Evolutionary conservation across 1,284 basidiomycete species (phyloP), one percentile per base, ranked within the genome.

Genomic region (Coniophora puteana): DNA sequence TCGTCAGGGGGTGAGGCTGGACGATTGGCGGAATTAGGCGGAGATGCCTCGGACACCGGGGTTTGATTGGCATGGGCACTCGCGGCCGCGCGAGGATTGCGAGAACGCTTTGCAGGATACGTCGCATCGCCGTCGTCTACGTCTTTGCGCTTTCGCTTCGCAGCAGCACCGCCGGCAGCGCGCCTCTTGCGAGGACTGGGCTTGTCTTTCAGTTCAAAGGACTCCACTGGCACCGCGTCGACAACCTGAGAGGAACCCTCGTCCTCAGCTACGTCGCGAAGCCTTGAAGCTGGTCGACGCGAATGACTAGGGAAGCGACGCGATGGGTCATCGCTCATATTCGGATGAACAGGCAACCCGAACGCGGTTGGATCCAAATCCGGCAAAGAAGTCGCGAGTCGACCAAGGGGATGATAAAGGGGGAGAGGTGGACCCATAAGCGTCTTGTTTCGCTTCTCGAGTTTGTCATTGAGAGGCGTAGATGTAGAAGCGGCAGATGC

Each of bases 61-160:
- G 43, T 41, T 36, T 48, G 51, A 40, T 42, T 30, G 17, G 40
- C 43, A 14, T 44, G 30, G 24, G 49, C 34, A 18, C 48, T 41
- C 21, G 50, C 57, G 36, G 48, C 52, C 16, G 47, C 54, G 18
- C 77, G 62, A 10, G 74, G 69, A 41, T 71, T 67, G 20, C 82
- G 71, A 13, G 78, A 71, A 24, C 81, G 73, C 59, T 83, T 84
- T 6, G 79, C 74, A n/a, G 83, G 83, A 54, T 83, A 85, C 7
- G 77, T 72, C 1, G 74, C 69, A 47, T 86, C 81, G 6, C 70
- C 75, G 36, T 84, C 80, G 29, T 83, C 82, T 5, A 58, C 59
- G 29, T 83, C 81, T 55, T 67, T 76, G 18, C 80, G 67, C 54
- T 74, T 80, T 41, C 82, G 68, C 54, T 77, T 81, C 11, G 58